Conservation (phyloP, 345 rosid genomes). For the Zanthoxylum bungeanum region DNA sequence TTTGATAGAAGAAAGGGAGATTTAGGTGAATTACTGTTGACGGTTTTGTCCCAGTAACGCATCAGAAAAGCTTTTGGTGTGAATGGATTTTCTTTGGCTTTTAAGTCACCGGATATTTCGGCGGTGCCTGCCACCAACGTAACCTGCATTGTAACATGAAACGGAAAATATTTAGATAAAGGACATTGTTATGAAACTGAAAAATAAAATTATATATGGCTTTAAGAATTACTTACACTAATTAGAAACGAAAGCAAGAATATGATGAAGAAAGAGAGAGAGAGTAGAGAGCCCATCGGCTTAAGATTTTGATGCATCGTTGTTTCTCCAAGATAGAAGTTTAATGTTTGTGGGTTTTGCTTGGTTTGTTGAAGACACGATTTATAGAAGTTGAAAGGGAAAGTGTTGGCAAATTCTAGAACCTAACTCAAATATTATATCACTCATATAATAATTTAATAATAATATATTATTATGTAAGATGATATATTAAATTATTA, state of each 20-base stretch:
- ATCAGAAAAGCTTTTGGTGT: conserved; percentile 64
- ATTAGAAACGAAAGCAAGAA: not conserved
- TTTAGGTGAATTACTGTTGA: conserved; percentile 39
- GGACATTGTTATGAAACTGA: too few species aligned
- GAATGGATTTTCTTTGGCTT: conserved; percentile 52
- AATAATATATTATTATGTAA: too few species aligned
- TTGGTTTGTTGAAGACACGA: too few species aligned
- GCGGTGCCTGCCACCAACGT: conserved; percentile 8
- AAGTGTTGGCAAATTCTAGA: too few species aligned
- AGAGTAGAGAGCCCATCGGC: not conserved
- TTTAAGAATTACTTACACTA: not conserved
- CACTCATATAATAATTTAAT: too few species aligned
- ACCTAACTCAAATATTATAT: too few species aligned
- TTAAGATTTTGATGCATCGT: not conserved
- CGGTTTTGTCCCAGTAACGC: conserved; percentile 83
- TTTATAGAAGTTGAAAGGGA: too few species aligned
- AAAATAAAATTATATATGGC: too few species aligned
- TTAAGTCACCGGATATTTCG: conserved; percentile 24
- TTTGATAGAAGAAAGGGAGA: conserved; percentile 68
- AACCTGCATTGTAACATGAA: conserved; percentile 28
- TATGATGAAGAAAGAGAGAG: not conserved
- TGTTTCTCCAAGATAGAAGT: too few species aligned
- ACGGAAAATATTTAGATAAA: too few species aligned
- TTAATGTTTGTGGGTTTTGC: too few species aligned
- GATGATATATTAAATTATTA: too few species aligned